Evolutionary conservation across 305 asterid genomes (phyloP), one percentile per base, ranked within the genome.

Genomic region (Solanum hybrid): DNA sequence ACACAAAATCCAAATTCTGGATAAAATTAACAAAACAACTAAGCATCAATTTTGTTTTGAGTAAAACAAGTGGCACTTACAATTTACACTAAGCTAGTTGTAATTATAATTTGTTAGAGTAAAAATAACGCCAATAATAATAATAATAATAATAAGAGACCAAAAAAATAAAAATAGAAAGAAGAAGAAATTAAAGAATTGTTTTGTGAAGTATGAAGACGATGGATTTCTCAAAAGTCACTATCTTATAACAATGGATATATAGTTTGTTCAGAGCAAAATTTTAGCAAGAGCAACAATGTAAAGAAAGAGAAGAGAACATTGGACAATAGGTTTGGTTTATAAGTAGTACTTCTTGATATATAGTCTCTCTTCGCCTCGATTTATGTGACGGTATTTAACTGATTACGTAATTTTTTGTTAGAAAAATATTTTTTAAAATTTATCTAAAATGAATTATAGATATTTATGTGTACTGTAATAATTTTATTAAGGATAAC

Each of bases 231-330:
- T 92, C 88, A 70, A 89, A 88, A 93, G 93, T 92, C 94, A 88
- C 92, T 92, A 81, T 90, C 95, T 72, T 26, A 72, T 87, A 89
- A 89, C 91, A 88, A 90, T 90, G 93, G 93, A 82, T 90, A 87
- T 88, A 87, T 90, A 89, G 65, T 33, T 73, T 89, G 81, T 89
- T 88, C 90, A 89, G 78, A 89, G 24, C 86, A 91, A 75, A 79
- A 39, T 87, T 90, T 79, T 75, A 75, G 84, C 87, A 83, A 61
- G 81, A 89, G 82, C 80, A 86, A 91, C 80, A 89, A 88, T 90
- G 90, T 37, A 87, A 90, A 89, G 79, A 92, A 81, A 90, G 89
- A 89, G 57, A 77, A 38, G 89, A 84, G 89, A 84, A 84, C 20
- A 65, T 65, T 65, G 89, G 88, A 85, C 78, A 32, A 85, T 22